Base-by-base conservation (phyloP, 768 basidiomycete species). In the Serendipita indica region DNA sequence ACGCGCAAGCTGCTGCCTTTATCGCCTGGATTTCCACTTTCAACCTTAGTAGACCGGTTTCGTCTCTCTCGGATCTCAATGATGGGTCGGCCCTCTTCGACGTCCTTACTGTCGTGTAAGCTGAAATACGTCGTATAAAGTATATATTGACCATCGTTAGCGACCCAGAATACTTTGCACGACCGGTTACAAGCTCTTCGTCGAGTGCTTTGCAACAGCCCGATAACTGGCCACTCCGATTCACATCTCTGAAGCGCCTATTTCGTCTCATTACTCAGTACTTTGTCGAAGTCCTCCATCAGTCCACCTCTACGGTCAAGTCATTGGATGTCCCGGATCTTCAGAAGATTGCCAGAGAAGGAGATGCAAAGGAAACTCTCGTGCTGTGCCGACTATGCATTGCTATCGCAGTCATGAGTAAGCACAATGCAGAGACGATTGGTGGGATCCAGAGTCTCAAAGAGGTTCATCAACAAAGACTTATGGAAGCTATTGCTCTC, bases 401-500 rank as follows among this genome's bases (percentile, higher is more conserved):
- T 46, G 87, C 84, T 20, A 86, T 91, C 63, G 83, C 85, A 1
- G 89, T 92, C 7, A 89, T 93, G 70, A 91, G 87, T 66, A 84
- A 87, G 68, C 79, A 79, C 68, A 93, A 93, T 66, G 82, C 89
- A 72, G 80, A 83, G 62, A 85, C 93, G 63, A 91, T 97, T 61
- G 83, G 81, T 67, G 86, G 81, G 71, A 97, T 97, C 33, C 91
- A 93, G 65, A 77, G 79, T 1, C 69, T 96, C 62, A 84, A 79
- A 61, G 86, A 94, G 69, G 76, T 72, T 16, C 83, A 91, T 66
- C 92, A 96, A 71, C 87, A 90, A 67, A 76, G 81, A 66, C 72
- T 96, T 57, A 97, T 96, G 93, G 84, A 79, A 70, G 86, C 89
- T 37, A 94, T 96, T 60, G 92, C 96, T 70, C 86, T 89, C 76